Percentiles rank a stretch among this genome's conserved stretches.
Conservation (phyloP, 2,329 filamentous ascomycete genomes). For the Penicillium palitans region DNA sequence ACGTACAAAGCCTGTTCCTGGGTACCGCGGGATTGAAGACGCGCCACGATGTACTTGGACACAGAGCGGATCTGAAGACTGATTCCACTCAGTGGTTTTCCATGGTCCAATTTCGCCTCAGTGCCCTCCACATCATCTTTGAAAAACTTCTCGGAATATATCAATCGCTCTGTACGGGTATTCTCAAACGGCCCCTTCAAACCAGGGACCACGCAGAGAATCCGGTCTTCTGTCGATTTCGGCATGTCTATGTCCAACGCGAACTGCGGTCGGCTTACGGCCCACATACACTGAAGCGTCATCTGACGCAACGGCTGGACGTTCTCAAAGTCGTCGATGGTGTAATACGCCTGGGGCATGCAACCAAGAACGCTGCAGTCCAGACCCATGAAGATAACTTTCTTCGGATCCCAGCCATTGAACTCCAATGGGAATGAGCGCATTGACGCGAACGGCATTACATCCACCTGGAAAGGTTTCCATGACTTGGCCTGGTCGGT, state of each 20-base stretch:
- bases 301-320: slow-evolving; percentile 65
- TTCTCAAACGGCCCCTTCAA: slow-evolving; percentile 68
- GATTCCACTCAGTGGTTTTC: slow-evolving; percentile 68
- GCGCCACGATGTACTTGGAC: slow-evolving; percentile 83
- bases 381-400: slow-evolving; percentile 80
- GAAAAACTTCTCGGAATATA: slow-evolving; percentile 85
- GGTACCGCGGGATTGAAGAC: slow-evolving; percentile 74
- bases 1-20: slow-evolving; percentile 92
- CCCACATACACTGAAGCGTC: slow-evolving; percentile 82
- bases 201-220: slow-evolving; percentile 78
- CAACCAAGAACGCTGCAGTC: slow-evolving; percentile 66
- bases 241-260: slow-evolving; percentile 53
- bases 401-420: slow-evolving; percentile 78
- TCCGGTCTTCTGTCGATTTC: slow-evolving; percentile 66
- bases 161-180: slow-evolving; percentile 65
- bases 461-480: slow-evolving; percentile 68
- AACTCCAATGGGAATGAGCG: slow-evolving; percentile 63
- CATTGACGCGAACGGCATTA: slow-evolving; percentile 56
- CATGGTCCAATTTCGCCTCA: slow-evolving; percentile 75
- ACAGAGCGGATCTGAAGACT: slow-evolving; percentile 79
- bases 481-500: slow-evolving; percentile 80
- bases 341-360: slow-evolving; percentile 68
- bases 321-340: slow-evolving; percentile 78
- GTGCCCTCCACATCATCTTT: slow-evolving; percentile 52
- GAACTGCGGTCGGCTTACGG: slow-evolving; percentile 73